Evolutionary conservation across 371 early-diverging fungal genomes (phyloP).

Genomic region (Basidiobolus meristosporus): DNA sequence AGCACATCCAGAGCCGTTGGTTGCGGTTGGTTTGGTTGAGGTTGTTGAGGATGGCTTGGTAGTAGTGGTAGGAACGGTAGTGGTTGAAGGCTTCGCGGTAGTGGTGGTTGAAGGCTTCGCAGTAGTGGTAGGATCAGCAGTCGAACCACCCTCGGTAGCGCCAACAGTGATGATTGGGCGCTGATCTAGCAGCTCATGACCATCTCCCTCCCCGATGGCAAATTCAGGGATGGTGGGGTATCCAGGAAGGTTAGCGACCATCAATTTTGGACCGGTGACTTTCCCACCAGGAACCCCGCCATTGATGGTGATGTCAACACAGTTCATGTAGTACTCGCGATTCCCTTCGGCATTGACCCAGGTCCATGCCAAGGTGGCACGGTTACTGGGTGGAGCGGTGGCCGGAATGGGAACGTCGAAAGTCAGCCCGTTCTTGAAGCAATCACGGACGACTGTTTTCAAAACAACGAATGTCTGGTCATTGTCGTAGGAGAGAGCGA

Average conservation of each 20-base stretch:
- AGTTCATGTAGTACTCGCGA: slow-evolving; percentile 16
- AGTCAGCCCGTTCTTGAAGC: slow-evolving; percentile 8
- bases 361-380: slow-evolving; percentile 31
- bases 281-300: not conserved
- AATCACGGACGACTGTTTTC: slow-evolving; percentile 18
- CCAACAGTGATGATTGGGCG: slow-evolving; percentile 14
- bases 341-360: slow-evolving; percentile 41
- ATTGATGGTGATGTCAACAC: slow-evolving; percentile 3
- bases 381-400: slow-evolving; percentile 15
- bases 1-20: not conserved
- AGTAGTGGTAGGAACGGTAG: not conserved
- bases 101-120: not conserved
- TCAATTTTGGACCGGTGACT: not conserved
- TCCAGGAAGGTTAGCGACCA: slow-evolving; percentile 12
- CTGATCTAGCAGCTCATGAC: slow-evolving; percentile 10
- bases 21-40: not conserved
- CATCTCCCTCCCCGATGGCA: slow-evolving; percentile 11
- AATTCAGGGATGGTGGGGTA: slow-evolving; percentile 21
- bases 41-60: not conserved
- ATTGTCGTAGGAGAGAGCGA: slow-evolving; percentile 32
- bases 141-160: not conserved
- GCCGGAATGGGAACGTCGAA: slow-evolving; percentile 27
- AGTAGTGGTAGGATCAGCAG: not conserved
- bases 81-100: not conserved
- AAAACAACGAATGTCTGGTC: slow-evolving; percentile 32